These are phyloP conservation scores for Dissoconium aciculare DNA, from an alignment of 2,329 filamentous ascomycete species.

Conservation along the genomic window DNA sequence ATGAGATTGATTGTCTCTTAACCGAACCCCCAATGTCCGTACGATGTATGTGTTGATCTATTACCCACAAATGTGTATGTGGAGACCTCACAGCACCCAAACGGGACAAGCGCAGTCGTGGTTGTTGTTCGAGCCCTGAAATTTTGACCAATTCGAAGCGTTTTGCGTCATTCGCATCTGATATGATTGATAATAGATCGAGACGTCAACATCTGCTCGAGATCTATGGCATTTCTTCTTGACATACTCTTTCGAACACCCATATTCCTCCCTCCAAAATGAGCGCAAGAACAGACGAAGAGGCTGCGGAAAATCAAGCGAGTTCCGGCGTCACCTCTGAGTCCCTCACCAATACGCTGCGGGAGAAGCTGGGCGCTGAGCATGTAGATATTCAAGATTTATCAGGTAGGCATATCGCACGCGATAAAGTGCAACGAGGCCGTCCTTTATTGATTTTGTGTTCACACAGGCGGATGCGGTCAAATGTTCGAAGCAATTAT, in stretches of 20 bases:
- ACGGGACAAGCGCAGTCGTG: too few species aligned
- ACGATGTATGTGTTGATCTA: too few species aligned
- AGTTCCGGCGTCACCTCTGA: conserved; percentile 53
- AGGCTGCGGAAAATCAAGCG: conserved; percentile 35
- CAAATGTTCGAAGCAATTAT: conserved; percentile 58
- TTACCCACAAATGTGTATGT: too few species aligned
- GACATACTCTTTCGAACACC: conserved; percentile 1
- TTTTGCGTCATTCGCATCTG: too few species aligned
- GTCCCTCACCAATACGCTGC: conserved; percentile 52
- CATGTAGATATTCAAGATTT: conserved; percentile 84
- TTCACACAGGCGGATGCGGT: conserved; percentile 47
- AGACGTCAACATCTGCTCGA: too few species aligned
- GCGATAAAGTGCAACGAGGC: not conserved
- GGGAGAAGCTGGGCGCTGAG: conserved; percentile 52
- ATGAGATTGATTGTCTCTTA: too few species aligned
- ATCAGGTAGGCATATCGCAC: conserved; percentile 50
- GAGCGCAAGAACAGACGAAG: conserved; percentile 30
- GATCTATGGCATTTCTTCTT: too few species aligned
- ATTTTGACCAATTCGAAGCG: too few species aligned
- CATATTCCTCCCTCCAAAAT: conserved; percentile 18
- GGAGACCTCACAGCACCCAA: too few species aligned
- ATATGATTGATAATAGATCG: too few species aligned
- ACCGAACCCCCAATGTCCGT: too few species aligned
- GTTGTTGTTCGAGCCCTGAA: too few species aligned
- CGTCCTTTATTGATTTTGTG: not conserved